Percentiles rank a stretch among this genome's conserved stretches.
These are phyloP conservation scores for Onygena corvina DNA, from an alignment of 2,329 filamentous ascomycete genomes.

Conservation along the genomic window DNA sequence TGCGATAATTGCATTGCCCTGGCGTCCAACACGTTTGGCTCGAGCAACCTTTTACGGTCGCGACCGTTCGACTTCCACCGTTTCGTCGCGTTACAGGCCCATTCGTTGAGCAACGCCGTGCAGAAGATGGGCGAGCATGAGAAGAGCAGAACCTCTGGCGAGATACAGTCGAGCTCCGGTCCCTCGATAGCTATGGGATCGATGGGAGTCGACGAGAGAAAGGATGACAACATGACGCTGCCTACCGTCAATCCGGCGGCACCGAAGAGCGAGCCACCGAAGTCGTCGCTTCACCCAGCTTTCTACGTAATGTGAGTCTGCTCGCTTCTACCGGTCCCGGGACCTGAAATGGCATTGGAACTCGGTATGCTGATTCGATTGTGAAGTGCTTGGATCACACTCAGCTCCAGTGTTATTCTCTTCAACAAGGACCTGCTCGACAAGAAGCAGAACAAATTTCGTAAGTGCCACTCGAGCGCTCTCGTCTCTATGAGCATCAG, in stretches of 20 bases:
- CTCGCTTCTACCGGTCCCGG: neutral
- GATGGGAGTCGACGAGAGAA: conserved; percentile 17
- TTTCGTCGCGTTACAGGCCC: conserved; percentile 35
- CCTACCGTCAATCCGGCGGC: conserved; percentile 67
- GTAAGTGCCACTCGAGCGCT: conserved; percentile 39
- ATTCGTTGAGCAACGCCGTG: conserved; percentile 37
- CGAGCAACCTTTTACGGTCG: conserved; percentile 33
- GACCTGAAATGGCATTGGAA: too few species aligned
- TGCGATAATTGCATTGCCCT: conserved; percentile 17
- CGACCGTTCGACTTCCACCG: conserved; percentile 38
- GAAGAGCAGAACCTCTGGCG: conserved; percentile 73
- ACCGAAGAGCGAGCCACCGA: conserved; percentile 57
- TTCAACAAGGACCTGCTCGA: conserved; percentile 99
- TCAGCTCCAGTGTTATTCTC: conserved; percentile 88
- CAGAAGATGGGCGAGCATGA: conserved; percentile 58
- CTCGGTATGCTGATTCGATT: neutral
- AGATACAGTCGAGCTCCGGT: conserved; percentile 33
- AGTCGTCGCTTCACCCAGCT: conserved; percentile 60
- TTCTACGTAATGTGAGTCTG: conserved; percentile 61
- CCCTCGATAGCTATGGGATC: conserved; percentile 3
- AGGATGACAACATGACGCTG: conserved; percentile 47
- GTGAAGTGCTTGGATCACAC: conserved; percentile 71
- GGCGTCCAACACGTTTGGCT: conserved; percentile 35
- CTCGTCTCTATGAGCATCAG: neutral
- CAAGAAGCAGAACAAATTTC: conserved; percentile 56